Conservation (phyloP, 2,329 filamentous ascomycete species). For the Gnomoniopsis sp. region DNA sequence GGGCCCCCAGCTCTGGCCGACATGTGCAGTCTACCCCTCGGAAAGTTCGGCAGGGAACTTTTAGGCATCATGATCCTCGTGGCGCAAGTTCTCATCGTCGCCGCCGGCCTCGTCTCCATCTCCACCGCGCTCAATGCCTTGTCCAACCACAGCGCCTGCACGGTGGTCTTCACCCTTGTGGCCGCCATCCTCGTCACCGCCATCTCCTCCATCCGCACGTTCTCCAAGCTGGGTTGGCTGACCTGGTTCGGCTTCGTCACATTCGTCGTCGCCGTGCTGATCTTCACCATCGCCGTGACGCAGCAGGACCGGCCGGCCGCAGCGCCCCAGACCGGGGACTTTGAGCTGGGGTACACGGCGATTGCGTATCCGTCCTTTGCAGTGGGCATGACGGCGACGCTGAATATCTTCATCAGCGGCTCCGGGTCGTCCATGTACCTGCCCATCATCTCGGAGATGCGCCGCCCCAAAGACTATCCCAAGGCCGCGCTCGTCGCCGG, state of each 20-base stretch:
- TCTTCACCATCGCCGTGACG: slow-evolving; percentile 29
- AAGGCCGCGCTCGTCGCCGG: slow-evolving; percentile 24
- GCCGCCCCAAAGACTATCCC: slow-evolving; percentile 44
- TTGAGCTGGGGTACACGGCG: slow-evolving; percentile 50
- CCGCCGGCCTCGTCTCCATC: slow-evolving; percentile 20
- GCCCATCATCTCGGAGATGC: slow-evolving; percentile 58
- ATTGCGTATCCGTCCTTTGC: slow-evolving; percentile 51
- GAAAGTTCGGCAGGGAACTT: not conserved
- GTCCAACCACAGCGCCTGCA: slow-evolving; percentile 25
- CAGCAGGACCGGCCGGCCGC: slow-evolving; percentile 50
- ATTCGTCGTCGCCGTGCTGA: slow-evolving; percentile 43
- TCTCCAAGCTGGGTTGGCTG: slow-evolving; percentile 19
- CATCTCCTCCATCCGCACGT: slow-evolving; percentile 22
- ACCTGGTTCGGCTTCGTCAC: slow-evolving; percentile 47
- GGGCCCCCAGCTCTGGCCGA: not conserved
- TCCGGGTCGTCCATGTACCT: slow-evolving; percentile 52
- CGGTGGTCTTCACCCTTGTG: slow-evolving; percentile 25
- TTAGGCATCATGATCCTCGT: not conserved
- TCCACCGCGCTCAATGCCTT: slow-evolving; percentile 26
- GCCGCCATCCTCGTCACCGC: slow-evolving; percentile 22
- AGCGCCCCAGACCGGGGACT: slow-evolving; percentile 51
- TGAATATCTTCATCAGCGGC: slow-evolving; percentile 53
- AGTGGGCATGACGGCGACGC: slow-evolving; percentile 48
- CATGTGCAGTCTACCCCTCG: not conserved
- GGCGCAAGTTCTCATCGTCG: slow-evolving; percentile 22